Percentiles rank a stretch among this genome's conserved stretches.
Evolutionary conservation across 2,329 filamentous ascomycete genomes (phyloP).

Genomic region (Stylonectria norvegica): DNA sequence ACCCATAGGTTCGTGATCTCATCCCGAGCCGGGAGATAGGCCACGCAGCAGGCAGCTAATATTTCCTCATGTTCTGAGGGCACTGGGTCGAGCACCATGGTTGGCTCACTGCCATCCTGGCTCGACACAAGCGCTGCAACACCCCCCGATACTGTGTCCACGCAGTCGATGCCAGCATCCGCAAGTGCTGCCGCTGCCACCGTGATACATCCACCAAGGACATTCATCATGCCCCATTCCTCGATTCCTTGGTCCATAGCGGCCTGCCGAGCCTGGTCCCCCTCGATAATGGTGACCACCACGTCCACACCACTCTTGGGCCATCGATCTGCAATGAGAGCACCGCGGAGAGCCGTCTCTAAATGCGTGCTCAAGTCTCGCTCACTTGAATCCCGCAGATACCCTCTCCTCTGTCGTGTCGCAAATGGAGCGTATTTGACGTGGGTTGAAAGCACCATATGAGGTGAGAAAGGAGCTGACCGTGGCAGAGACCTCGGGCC

Average conservation of each 20-base stretch:
- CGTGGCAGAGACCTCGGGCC: conserved; percentile 87
- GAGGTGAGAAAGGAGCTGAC: conserved; percentile 86
- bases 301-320: conserved; percentile 99
- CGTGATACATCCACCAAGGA: conserved; percentile 87
- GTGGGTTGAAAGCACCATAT: conserved; percentile 86
- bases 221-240: conserved; percentile 86
- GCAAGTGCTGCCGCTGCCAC: conserved; percentile 89
- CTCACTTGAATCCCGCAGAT: conserved; percentile 80
- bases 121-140: conserved; percentile 72
- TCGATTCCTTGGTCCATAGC: conserved; percentile 51
- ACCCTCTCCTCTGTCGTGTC: conserved; percentile 75
- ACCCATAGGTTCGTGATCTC: conserved; percentile 95
- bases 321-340: conserved; percentile 90
- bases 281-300: conserved; percentile 87
- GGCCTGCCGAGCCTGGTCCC: conserved; percentile 71
- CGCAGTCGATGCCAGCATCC: conserved; percentile 93
- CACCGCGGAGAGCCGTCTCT: conserved; percentile 83
- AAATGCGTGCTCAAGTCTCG: conserved; percentile 87
- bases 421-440: conserved; percentile 98
- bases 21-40: conserved; percentile 79
- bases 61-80: conserved; percentile 76
- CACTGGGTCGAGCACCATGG: conserved; percentile 74
- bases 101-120: conserved; percentile 32
- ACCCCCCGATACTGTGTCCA: conserved; percentile 85
- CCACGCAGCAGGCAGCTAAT: conserved; percentile 81